Percentiles rank a stretch among this genome's conserved stretches.
Conservation (phyloP, 306 rosid genomes). For the Lathyrus aphaca region DNA sequence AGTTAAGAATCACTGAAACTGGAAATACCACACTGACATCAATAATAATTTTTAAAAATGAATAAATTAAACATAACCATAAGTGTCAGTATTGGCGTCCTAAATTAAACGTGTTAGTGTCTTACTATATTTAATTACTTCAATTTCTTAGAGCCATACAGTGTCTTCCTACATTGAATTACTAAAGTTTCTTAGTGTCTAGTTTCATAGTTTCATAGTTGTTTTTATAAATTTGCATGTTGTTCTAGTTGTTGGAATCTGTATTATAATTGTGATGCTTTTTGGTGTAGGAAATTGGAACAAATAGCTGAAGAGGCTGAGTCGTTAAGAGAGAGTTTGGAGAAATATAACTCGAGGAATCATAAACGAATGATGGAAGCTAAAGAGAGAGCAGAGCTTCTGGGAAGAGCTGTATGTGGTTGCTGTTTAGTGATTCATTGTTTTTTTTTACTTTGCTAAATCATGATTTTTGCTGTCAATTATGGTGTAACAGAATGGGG, state of each 20-base stretch:
- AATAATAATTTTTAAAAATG: too few species aligned
- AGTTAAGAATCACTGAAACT: too few species aligned
- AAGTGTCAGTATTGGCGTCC: too few species aligned
- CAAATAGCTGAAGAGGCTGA: conserved; percentile 88
- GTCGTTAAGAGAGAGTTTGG: conserved; percentile 73
- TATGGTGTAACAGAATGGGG: conserved; percentile 62
- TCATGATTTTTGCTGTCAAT: neutral
- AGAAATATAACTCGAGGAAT: conserved; percentile 60
- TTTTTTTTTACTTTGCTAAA: conserved; percentile 12
- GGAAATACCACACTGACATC: too few species aligned
- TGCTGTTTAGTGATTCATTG: conserved; percentile 8
- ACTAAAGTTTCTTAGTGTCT: neutral
- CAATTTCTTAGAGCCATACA: too few species aligned
- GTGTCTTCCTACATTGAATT: too few species aligned
- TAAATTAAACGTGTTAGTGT: too few species aligned
- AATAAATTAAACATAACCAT: too few species aligned
- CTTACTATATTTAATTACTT: too few species aligned
- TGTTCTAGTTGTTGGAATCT: conserved; percentile 28
- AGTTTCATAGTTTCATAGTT: neutral
- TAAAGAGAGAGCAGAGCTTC: conserved; percentile 71
- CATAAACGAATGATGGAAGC: conserved; percentile 71
- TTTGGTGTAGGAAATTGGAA: conserved; percentile 73
- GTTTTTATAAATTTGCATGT: conserved; percentile 34
- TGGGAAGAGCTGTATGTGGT: conserved; percentile 75
- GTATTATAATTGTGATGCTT: neutral